Evolutionary conservation across 345 rosid genomes (phyloP), one percentile per base, ranked within the genome.

Genomic region (Citrus australasica): DNA sequence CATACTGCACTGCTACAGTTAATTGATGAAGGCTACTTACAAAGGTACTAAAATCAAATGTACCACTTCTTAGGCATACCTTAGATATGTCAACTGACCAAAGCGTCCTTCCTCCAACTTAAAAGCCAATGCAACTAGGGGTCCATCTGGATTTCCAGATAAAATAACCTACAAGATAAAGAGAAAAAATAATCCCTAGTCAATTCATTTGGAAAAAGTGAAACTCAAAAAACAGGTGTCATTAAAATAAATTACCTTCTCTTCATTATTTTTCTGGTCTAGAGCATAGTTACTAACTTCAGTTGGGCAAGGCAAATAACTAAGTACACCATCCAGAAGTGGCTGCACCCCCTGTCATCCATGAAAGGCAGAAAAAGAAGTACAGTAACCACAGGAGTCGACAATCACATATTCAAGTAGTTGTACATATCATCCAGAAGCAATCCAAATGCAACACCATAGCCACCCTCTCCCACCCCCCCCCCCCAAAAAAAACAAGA

Each of bases 31-130:
- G 40, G 40, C 27, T 27, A 9, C 53, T 7, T 8, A 22, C 40
- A 66, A 4, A 28, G 68, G 71, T 27, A 21, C 59, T 30, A 33
- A 40, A 79, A 33, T 64, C 24, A 48, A 56, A 30, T 17, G 32
- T 14, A 33, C 53, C 59, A 78, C 21, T 56, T 71, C 75, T 40
- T 48, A 46, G 51, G 71, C 67, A 56, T 75, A 91, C 99, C 99
- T 91, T 51, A 96, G 83, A 83, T 89, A 96, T 80, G 99, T 96
- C 77, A 94, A 84, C 84, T 96, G 98, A 76, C 98, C 98, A 82
- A 92, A 94, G 73, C 98, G 92, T 70, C 99, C 99, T 85, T 96
- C 98, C 85, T 96, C 99, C 79, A 96, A 79, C 88, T 96, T 96
- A 83, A 96, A 96, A 83, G 99, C 99, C 87, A 96, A 84, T 9